These are phyloP conservation scores for Globisporangium camurandrum DNA, from an alignment of 352 stramenopile genomes.

Conservation along the genomic window DNA sequence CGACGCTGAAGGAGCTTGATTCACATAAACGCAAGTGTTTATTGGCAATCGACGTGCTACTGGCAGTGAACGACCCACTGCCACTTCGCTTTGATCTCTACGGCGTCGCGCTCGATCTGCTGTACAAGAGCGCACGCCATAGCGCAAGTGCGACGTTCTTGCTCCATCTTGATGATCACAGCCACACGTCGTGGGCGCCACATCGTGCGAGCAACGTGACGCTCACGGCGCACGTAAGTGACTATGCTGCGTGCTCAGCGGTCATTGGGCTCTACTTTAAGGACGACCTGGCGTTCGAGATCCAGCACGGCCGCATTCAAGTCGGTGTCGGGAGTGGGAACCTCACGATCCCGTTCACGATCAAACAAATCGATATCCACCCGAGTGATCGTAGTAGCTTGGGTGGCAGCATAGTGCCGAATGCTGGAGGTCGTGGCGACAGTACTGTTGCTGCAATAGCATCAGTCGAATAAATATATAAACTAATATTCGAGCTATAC, in stretches of 20 bases:
- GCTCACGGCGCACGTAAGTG: slow-evolving; percentile 36
- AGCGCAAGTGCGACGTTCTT: slow-evolving; percentile 24
- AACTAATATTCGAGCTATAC: no score
- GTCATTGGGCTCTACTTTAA: slow-evolving; percentile 60
- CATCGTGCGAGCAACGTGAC: slow-evolving; percentile 66
- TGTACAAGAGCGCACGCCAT: slow-evolving; percentile 38
- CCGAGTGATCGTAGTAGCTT: slow-evolving; percentile 7
- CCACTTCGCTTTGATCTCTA: slow-evolving; percentile 73
- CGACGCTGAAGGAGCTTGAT: slow-evolving; percentile 65
- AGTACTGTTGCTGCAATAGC: no score
- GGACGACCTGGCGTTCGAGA: slow-evolving; percentile 58
- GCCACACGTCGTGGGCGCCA: slow-evolving; percentile 41
- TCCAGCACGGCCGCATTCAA: slow-evolving; percentile 45
- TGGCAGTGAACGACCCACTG: slow-evolving; percentile 74
- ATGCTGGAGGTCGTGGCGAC: no score
- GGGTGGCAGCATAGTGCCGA: no score
- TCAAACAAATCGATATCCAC: slow-evolving; percentile 59
- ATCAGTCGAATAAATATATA: no score
- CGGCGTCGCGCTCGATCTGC: slow-evolving; percentile 53
- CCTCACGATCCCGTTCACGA: slow-evolving; percentile 67
- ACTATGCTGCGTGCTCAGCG: slow-evolving; percentile 57
- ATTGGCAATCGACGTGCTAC: slow-evolving; percentile 55
- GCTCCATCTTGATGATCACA: slow-evolving; percentile 39
- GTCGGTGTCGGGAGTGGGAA: slow-evolving; percentile 54
- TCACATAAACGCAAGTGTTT: slow-evolving; percentile 66